Evolutionary conservation across 2,329 filamentous ascomycete genomes (phyloP).

Genomic region (Aspergillus amoenus): DNA sequence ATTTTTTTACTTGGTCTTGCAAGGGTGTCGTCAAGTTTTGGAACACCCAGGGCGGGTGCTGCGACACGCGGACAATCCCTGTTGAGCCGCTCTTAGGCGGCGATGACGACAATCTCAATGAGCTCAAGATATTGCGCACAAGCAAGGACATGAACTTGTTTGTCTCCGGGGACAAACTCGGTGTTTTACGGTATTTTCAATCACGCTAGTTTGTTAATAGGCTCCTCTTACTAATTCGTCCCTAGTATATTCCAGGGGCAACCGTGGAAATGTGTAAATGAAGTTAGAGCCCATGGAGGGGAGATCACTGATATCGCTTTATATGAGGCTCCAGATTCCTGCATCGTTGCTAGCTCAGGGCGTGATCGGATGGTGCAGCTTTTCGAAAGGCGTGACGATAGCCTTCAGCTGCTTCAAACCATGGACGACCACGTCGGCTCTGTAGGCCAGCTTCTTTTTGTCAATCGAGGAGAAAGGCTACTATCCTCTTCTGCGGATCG

Average conservation of each 20-base stretch:
- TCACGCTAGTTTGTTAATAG: too few species aligned
- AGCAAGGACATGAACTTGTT: conserved; percentile 65
- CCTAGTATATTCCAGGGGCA: conserved; percentile 40
- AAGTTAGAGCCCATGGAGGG: conserved; percentile 80
- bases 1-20: conserved; percentile 87
- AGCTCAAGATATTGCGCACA: conserved; percentile 58
- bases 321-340: conserved; percentile 59
- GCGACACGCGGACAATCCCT: conserved; percentile 63
- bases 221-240: conserved; percentile 18
- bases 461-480: conserved; percentile 67
- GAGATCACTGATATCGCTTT: conserved; percentile 82
- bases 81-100: conserved; percentile 60
- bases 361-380: conserved; percentile 91
- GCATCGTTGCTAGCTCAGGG: conserved; percentile 77
- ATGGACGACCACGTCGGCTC: conserved; percentile 87
- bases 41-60: conserved; percentile 70
- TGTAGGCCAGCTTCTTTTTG: conserved; percentile 75
- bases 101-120: conserved; percentile 52
- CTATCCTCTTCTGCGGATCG: conserved; percentile 88
- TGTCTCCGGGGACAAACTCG: conserved; percentile 81
- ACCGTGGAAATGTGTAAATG: conserved; percentile 62
- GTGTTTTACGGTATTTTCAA: conserved; percentile 60
- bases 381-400: conserved; percentile 63
- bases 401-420: conserved; percentile 81
- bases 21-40: conserved; percentile 81